Base-by-base conservation (phyloP, 2,329 filamentous ascomycete genomes). In the Davidsoniella virescens region DNA sequence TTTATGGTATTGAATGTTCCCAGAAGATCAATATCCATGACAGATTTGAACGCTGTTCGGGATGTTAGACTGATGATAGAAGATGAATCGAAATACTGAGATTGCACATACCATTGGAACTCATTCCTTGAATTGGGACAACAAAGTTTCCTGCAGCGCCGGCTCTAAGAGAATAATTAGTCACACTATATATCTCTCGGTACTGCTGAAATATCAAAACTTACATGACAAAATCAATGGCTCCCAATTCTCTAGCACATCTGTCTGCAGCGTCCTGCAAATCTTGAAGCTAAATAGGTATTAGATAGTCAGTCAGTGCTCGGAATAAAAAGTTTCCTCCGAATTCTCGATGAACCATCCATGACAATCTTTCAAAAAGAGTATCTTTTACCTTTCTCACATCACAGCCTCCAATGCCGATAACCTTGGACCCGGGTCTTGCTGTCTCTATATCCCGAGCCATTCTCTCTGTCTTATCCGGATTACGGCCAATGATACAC, bases 131-230 rank as follows among this genome's bases (percentile, higher is more conserved):
- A 54, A 96, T 82, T 4, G 90, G 84, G 0, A 87, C 83, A 18
- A 98, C 73, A 65, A 96, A 98, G 65, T 98, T 98, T 53, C 92
- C 92, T 16, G 92, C 92, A 12, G 92, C 92, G 47, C 92, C 92
- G 17, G 90, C 90, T 62, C 84, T 92, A 59, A 46, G n/a, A 14
- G 6, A 12, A 10, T 33, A 14, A 46, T 50, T 47, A 53, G 52
- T 33, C 12, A 12, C 8, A 4, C 10, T 33, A 9, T 33, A 9
- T 10, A 9, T 33, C 29, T 12, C 29, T 33, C 29, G 2, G 12
- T 33, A 33, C 29, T 33, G 29, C 2, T 33, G 12, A 33, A 8
- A 33, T 12, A 29, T 37, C n/a, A 41, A 41, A n/a, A 61, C 75
- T 60, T 68, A 90, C 85, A 95, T 94, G 52, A 93, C 84, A 63